phyloP scores from a whole-genome alignment of 768 basidiomycete species.

The Termitomyces sp. region DNA sequence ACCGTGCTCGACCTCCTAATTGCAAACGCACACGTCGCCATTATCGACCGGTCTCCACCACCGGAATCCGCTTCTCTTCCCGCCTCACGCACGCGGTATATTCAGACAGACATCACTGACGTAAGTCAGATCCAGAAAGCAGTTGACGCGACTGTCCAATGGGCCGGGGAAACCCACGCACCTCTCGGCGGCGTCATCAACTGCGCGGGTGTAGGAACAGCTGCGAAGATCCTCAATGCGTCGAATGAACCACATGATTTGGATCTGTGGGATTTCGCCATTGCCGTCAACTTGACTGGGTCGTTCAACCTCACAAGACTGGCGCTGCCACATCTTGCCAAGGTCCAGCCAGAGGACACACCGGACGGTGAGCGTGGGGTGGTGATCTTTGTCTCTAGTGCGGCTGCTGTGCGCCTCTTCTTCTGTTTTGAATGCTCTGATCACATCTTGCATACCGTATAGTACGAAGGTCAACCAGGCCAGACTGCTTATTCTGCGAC shows the following conservation, averaged over 20 bases:
- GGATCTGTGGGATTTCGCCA: slow-evolving; percentile 45
- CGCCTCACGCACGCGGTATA: neutral
- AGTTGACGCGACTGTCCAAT: slow-evolving; percentile 25
- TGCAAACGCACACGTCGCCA: slow-evolving; percentile 5
- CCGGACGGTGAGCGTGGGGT: neutral
- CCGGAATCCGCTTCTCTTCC: neutral
- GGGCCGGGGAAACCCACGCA: slow-evolving; percentile 34
- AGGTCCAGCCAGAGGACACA: slow-evolving; percentile 37
- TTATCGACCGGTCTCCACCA: neutral
- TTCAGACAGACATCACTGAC: neutral
- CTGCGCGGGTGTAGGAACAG: slow-evolving; percentile 47
- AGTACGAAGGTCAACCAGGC: slow-evolving; percentile 56
- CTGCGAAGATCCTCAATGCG: slow-evolving; percentile 40
- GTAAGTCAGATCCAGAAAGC: neutral
- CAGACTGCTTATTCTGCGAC: slow-evolving; percentile 53
- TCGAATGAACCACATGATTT: slow-evolving; percentile 41
- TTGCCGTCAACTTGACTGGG: slow-evolving; percentile 53
- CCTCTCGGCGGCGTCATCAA: slow-evolving; percentile 52
- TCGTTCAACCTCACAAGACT: slow-evolving; percentile 55
- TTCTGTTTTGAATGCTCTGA: neutral
- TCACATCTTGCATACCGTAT: neutral
- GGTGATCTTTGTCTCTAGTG: neutral
- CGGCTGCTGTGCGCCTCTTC: neutral
- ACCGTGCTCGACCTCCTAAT: slow-evolving; percentile 41
- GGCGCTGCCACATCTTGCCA: slow-evolving; percentile 43